These are phyloP conservation scores for Cercophora newfieldiana DNA, from an alignment of 495 filamentous ascomycete genomes.

Conservation along the genomic window DNA sequence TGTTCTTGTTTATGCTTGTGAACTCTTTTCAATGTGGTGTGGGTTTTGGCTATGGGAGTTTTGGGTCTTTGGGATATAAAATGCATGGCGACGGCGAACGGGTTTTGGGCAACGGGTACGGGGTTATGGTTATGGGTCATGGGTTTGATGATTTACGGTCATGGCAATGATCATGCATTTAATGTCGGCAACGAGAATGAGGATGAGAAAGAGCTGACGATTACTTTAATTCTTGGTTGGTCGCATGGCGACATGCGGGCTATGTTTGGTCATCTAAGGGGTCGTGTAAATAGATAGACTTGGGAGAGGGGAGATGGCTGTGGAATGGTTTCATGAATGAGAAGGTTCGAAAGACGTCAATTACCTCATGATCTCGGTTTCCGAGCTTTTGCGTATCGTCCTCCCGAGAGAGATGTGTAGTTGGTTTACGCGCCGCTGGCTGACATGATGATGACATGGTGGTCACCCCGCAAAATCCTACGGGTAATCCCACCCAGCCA, in stretches of 20 bases:
- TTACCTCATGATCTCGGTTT: not conserved
- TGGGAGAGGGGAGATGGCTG: not conserved
- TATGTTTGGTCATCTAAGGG: not conserved
- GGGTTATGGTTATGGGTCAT: not conserved
- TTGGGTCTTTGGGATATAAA: not conserved
- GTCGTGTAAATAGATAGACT: not conserved
- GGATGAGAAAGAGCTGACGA: not conserved
- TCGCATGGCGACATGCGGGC: not conserved
- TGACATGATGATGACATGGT: not conserved
- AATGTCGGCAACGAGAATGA: not conserved
- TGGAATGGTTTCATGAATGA: not conserved
- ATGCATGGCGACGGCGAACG: slow-evolving; percentile 6
- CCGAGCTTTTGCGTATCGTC: too few relatives aligned
- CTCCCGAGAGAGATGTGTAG: too few relatives aligned
- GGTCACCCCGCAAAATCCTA: not conserved
- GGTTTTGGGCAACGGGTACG: not conserved
- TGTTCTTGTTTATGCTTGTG: not conserved
- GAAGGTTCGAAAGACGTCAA: not conserved
- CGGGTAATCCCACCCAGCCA: not conserved
- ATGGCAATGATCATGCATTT: not conserved
- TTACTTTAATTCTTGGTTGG: not conserved
- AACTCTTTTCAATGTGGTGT: not conserved
- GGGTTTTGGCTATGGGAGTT: not conserved
- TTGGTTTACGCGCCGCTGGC: too few relatives aligned
- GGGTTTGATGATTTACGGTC: slow-evolving; percentile 1